Evolutionary conservation across 805 yeast species (phyloP), one percentile per base, ranked within the genome.

Genomic region (Kregervanrija delftensis): DNA sequence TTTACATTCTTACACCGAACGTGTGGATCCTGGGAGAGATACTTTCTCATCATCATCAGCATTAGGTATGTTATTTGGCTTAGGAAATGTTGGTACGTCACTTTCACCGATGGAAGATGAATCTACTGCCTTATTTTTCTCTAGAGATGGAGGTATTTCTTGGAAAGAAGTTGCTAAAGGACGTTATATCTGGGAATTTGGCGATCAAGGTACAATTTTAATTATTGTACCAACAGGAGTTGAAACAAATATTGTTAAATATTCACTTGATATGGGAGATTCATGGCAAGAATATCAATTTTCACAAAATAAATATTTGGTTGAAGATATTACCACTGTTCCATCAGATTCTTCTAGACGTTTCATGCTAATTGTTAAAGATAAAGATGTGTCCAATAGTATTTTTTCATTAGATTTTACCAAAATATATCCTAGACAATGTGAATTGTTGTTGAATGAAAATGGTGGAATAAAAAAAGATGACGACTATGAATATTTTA

Each of bases 201-300:
- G 98, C 50, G 99, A 93, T 63, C 86, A 87, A 51, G 99, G 99
- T 13, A 81, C 96, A 1, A 74, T 93, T 33, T 64, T 93, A 41
- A 87, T 87, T 1, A 61, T 90, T 41, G 91, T 84, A 2, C 72
- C 79, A 35, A 77, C 75, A 5, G 68, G 64, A 4, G 76, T 73
- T 17, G 66, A 70, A 8, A 82, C 96, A 0, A 71, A 86, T 47
- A 63, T 65, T 1, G 43, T 91, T 0, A 53, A 65, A 1, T 90
- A 79, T 56, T 86, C 96, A 0, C 58, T 80, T 11, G 91, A 93
- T 64, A 85, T 82, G 51, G 99, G 98, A 33, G 67, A 69, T 5
- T 71, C 81, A 0, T 93, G 97, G 97, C 47, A 56, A 1, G 82
- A 78, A 3, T 80, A 68, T 60, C 59, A 76, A 57, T 90, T 91